Evolutionary conservation across 2,329 filamentous ascomycete species (phyloP).

Genomic region (Colletotrichum truncatum): DNA sequence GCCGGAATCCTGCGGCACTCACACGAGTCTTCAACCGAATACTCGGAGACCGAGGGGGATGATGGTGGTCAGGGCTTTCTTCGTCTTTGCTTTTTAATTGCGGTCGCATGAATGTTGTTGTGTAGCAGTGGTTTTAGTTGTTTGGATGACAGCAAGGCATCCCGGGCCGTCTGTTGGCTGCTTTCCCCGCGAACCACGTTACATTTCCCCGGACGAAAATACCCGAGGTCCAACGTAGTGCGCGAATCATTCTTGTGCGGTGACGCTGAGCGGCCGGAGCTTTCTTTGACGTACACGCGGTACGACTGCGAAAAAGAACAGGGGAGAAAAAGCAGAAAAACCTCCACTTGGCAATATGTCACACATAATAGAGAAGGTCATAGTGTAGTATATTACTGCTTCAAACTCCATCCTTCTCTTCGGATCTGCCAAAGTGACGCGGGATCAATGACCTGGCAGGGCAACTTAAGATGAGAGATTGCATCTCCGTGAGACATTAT

Average conservation of each 20-base stretch:
- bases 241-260: background rate
- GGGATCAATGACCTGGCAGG: no score
- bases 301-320: background rate
- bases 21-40: background rate
- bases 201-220: background rate
- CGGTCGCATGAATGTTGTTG: background rate
- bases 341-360: no score
- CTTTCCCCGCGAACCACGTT: conserved; percentile 20
- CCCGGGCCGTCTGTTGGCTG: conserved; percentile 13
- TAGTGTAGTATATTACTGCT: no score
- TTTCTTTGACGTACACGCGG: background rate
- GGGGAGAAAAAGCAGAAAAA: no score
- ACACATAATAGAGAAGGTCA: no score
- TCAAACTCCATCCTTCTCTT: no score
- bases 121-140: conserved; percentile 3
- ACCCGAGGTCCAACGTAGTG: conserved; percentile 5
- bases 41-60: background rate
- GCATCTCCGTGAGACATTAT: no score
- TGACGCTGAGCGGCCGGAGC: background rate
- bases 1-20: background rate
- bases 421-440: no score
- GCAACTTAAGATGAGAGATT: no score
- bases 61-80: background rate
- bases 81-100: no score
- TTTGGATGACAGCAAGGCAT: conserved; percentile 26